Percentiles rank a stretch among this genome's conserved stretches.
Conservation (phyloP, 2,329 filamentous ascomycete species). For the Trichophyton simii region DNA sequence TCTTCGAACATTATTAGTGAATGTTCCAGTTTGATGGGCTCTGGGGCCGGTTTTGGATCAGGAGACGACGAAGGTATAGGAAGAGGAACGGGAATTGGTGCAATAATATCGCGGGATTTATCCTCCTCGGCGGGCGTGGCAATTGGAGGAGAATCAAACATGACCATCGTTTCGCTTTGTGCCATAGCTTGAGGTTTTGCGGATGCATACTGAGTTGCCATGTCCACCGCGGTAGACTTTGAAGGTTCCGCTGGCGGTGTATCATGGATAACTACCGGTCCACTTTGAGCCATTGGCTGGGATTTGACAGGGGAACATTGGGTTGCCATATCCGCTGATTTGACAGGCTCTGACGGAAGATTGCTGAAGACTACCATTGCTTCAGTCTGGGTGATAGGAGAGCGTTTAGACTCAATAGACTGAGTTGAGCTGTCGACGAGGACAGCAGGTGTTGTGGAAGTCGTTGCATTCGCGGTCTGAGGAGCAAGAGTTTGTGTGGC, state of each 20-base stretch:
- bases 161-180: constrained; percentile 15
- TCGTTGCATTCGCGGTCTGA: constrained; percentile 5
- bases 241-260: background rate
- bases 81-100: background rate
- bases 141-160: constrained; percentile 28
- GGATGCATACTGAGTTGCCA: background rate
- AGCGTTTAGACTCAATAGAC: constrained; percentile 26
- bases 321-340: background rate
- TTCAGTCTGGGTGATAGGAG: constrained; percentile 17
- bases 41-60: constrained; percentile 6
- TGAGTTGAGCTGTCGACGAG: constrained; percentile 32
- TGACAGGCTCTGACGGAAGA: constrained; percentile 13
- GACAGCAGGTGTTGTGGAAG: constrained; percentile 1
- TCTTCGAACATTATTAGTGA: constrained; percentile 25
- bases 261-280: background rate
- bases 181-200: background rate
- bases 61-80: constrained; percentile 10
- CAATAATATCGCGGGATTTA: background rate
- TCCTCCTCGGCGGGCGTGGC: constrained; percentile 9
- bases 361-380: constrained; percentile 13
- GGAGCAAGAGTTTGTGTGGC: constrained; percentile 1
- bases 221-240: background rate
- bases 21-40: constrained; percentile 19
- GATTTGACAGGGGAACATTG: background rate
- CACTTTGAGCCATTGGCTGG: background rate